These are phyloP conservation scores for Sclerotinia trifoliorum DNA, from an alignment of 2,329 filamentous ascomycete genomes.

Conservation along the genomic window DNA sequence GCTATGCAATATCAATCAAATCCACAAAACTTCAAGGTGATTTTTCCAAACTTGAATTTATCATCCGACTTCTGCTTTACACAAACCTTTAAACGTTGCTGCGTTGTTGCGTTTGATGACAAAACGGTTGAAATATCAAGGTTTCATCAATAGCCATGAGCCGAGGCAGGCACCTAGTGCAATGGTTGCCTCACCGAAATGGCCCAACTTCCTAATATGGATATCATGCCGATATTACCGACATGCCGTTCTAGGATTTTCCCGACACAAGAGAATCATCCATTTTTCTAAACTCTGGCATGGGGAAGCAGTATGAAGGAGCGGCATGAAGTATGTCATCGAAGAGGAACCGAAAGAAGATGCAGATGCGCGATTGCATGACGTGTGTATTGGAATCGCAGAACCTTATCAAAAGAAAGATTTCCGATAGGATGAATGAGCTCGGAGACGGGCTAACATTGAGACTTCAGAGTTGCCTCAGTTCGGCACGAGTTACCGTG, in stretches of 20 bases:
- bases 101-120: neutral
- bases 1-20: conserved; percentile 8
- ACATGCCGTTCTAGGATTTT: conserved; percentile 9
- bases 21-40: conserved; percentile 18
- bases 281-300: neutral
- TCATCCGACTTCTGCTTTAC: conserved; percentile 12
- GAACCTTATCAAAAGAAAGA: conserved; percentile 1
- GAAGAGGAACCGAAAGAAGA: conserved; percentile 20
- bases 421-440: neutral
- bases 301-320: neutral
- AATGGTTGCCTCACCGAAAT: conserved; percentile 4
- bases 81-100: conserved; percentile 4
- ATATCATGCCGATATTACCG: neutral
- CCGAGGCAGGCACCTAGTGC: conserved; percentile 9
- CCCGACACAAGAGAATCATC: neutral
- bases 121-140: conserved; percentile 6
- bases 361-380: conserved; percentile 9
- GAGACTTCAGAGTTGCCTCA: neutral
- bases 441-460: neutral
- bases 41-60: conserved; percentile 8
- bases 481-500: conserved; percentile 6
- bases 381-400: neutral
- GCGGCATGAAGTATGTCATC: conserved; percentile 14
- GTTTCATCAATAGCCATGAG: neutral
- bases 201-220: conserved; percentile 14